These are phyloP conservation scores for Hypoxylon sp. DNA, from an alignment of 2,329 filamentous ascomycete genomes.

Conservation along the genomic window DNA sequence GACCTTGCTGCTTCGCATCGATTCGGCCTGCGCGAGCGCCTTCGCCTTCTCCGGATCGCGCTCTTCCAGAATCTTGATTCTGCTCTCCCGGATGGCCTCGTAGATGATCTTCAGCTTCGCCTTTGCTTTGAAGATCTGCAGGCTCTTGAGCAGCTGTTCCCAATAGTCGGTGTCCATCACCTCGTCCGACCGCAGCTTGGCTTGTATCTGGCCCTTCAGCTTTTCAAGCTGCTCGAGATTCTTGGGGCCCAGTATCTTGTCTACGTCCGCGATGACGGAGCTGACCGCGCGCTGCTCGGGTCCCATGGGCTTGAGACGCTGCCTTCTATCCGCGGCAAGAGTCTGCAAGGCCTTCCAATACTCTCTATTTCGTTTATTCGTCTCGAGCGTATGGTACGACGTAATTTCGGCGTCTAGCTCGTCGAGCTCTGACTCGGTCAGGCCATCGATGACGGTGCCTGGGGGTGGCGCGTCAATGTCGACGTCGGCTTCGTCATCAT, in stretches of 20 bases:
- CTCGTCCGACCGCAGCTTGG: slow-evolving; percentile 87
- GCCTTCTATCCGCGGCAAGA: slow-evolving; percentile 78
- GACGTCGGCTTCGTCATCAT: slow-evolving; percentile 79
- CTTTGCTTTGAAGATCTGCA: slow-evolving; percentile 91
- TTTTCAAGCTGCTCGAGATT: slow-evolving; percentile 84
- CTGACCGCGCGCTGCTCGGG: slow-evolving; percentile 77
- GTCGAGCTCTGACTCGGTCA: slow-evolving; percentile 71
- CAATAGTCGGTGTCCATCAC: slow-evolving; percentile 97
- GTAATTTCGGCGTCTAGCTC: slow-evolving; percentile 84
- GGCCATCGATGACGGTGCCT: slow-evolving; percentile 77
- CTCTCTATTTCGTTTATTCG: slow-evolving; percentile 76
- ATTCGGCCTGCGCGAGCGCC: slow-evolving; percentile 44
- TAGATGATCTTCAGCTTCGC: slow-evolving; percentile 82
- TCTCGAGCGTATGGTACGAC: slow-evolving; percentile 83
- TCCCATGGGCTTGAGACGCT: slow-evolving; percentile 67
- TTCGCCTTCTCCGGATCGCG: slow-evolving; percentile 74
- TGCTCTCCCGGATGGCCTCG: slow-evolving; percentile 74
- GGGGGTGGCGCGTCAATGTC: slow-evolving; percentile 81
- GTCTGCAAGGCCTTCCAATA: slow-evolving; percentile 94
- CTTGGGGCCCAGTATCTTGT: slow-evolving; percentile 86
- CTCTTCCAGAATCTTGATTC: slow-evolving; percentile 70
- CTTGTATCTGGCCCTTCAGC: slow-evolving; percentile 85
- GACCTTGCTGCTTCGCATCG: slow-evolving; percentile 48
- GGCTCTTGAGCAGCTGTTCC: slow-evolving; percentile 86
- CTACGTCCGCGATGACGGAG: slow-evolving; percentile 86